Evolutionary conservation across 2,329 filamentous ascomycete species (phyloP).

Genomic region (Phyllosticta citrichinensis): DNA sequence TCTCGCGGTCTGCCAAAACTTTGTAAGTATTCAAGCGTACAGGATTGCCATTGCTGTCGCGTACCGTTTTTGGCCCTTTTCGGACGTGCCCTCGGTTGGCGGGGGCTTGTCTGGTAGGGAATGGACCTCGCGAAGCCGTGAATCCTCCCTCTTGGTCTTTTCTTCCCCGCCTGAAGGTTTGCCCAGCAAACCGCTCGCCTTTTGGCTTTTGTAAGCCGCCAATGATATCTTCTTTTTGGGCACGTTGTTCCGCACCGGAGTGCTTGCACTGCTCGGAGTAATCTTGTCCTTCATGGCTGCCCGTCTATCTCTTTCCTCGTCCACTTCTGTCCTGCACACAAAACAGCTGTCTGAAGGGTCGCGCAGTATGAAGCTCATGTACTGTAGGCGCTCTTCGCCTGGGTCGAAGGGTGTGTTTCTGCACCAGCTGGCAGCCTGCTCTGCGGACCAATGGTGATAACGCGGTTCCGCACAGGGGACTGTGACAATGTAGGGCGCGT

Average conservation of each 20-base stretch:
- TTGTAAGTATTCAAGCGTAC: not conserved
- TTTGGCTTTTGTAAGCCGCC: slow-evolving; percentile 50
- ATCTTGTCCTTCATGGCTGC: slow-evolving; percentile 25
- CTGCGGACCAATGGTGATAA: slow-evolving; percentile 33
- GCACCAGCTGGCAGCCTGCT: slow-evolving; percentile 33
- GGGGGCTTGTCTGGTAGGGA: slow-evolving; percentile 3
- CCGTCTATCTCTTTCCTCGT: slow-evolving; percentile 42
- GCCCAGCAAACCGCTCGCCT: slow-evolving; percentile 24
- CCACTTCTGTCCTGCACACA: slow-evolving; percentile 42
- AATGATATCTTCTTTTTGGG: slow-evolving; percentile 54
- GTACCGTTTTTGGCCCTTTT: not conserved
- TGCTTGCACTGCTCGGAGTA: slow-evolving; percentile 17
- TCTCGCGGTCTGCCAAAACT: not conserved
- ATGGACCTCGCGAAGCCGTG: not conserved
- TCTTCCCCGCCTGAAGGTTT: slow-evolving; percentile 2
- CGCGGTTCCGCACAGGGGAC: slow-evolving; percentile 35
- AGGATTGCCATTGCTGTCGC: not conserved
- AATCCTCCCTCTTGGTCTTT: slow-evolving; percentile 1
- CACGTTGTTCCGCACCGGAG: slow-evolving; percentile 27
- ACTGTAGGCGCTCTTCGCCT: slow-evolving; percentile 50
- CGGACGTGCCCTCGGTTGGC: not conserved
- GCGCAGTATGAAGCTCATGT: slow-evolving; percentile 51
- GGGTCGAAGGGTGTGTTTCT: slow-evolving; percentile 42
- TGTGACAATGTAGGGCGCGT: slow-evolving; percentile 37
- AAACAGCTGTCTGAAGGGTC: slow-evolving; percentile 43